Base-by-base conservation (phyloP, 306 rosid species). In the Notholithocarpus densiflorus region DNA sequence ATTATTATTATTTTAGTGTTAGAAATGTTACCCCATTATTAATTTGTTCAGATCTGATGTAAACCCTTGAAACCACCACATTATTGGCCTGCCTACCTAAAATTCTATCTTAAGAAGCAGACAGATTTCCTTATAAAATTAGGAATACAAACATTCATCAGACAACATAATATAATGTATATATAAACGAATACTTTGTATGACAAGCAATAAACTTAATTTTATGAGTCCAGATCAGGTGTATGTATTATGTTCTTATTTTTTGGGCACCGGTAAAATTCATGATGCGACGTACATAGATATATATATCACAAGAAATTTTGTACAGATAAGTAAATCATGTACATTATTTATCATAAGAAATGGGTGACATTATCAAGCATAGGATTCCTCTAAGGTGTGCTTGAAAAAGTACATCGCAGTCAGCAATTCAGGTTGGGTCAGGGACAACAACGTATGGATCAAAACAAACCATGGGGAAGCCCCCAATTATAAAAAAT, bases 381-480 rank as follows among this genome's bases (percentile, higher is more conserved):
- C 75, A 71, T 71, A 51, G 75, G 75, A 71, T 45, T 45, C 57
- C 37, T 11, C 15, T 21, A 6, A 24, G 20, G n/a, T 24, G 24
- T 59, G n/a, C 56, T 23, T 43, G 37, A 71, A 24, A 48, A 48
- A 21, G 57, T 23, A 17, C 14, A 40, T 68, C 4, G 27, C 75
- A 71, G 13, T 48, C 13, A 10, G 27, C 75, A 23, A 2, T 48
- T 6, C 32, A 71, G 19, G 73, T 68, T 15, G 59, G 75, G 75
- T 11, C 59, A 26, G 24, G 37, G 32, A 71, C 75, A 71, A 71
- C 75, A 51, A 71, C 7, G 20, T 21, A 26, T 71, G 75, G 56
- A 71, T 71, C 75, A 48, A 71, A 24, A 24, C 31, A 45, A 68
- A 68, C 23, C 48, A 6, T n/a, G 72, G 48, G 72, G 72, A 68